Evolutionary conservation across 306 rosid genomes (phyloP).

Genomic region (Quercus parvula): DNA sequence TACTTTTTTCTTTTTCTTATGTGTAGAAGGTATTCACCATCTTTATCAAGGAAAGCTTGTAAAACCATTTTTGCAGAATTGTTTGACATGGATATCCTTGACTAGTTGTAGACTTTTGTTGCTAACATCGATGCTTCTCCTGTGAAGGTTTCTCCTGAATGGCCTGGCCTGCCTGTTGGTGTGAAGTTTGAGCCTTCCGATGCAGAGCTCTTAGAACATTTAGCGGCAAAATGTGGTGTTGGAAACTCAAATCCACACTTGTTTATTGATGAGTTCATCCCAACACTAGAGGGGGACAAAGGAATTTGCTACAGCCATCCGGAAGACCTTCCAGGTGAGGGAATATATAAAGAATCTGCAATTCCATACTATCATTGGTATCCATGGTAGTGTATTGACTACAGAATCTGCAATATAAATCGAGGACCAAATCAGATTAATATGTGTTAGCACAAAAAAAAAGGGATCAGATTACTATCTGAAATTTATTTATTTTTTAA

Average conservation of each 20-base stretch:
- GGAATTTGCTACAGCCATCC: conserved; percentile 91
- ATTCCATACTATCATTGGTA: neutral
- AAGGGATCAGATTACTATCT: too few relatives aligned
- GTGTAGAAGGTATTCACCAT: neutral
- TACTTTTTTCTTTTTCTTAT: neutral
- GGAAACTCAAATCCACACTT: conserved; percentile 53
- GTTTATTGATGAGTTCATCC: conserved; percentile 77
- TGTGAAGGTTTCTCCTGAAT: conserved; percentile 62
- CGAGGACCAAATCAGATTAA: neutral
- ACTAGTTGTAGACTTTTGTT: conserved; percentile 11
- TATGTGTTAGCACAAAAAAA: too few relatives aligned
- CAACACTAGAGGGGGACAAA: conserved; percentile 57
- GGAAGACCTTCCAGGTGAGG: conserved; percentile 82
- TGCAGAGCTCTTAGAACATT: conserved; percentile 62
- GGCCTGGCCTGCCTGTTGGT: conserved; percentile 95
- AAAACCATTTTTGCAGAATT: neutral
- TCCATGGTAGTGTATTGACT: neutral
- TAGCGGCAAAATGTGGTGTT: conserved; percentile 69
- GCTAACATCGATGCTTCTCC: conserved; percentile 14
- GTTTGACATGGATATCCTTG: conserved; percentile 12
- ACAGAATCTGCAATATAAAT: neutral
- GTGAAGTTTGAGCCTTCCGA: conserved; percentile 94
- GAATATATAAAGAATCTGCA: neutral
- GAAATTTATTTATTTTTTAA: too few relatives aligned
- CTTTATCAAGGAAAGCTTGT: neutral